phyloP scores from a whole-genome alignment of 2,329 filamentous ascomycete species.

The Endoconidiophora polonica region DNA sequence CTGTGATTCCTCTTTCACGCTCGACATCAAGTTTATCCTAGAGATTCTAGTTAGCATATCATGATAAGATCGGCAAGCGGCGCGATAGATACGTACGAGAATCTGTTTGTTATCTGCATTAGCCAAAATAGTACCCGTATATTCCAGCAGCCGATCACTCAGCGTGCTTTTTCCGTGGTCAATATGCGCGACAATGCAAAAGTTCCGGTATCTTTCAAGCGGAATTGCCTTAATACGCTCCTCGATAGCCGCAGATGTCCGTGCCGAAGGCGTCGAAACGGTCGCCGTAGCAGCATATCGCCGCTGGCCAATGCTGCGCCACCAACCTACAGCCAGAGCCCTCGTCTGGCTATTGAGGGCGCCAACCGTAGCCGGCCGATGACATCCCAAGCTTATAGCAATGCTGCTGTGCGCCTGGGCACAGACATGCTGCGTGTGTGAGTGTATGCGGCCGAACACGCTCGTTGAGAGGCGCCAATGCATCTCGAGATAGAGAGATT shows the following conservation, averaged over 20 bases:
- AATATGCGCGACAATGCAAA: conserved; percentile 97
- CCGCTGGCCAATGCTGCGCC: background rate
- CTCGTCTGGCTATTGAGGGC: background rate
- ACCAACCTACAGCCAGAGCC: conserved; percentile 1
- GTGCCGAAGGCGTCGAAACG: conserved; percentile 9
- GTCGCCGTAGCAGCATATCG: conserved; percentile 8
- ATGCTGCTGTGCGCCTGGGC: background rate
- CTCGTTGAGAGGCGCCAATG: conserved; percentile 11
- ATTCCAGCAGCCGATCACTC: conserved; percentile 77
- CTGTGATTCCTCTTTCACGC: conserved; percentile 87
- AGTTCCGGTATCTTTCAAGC: conserved; percentile 73
- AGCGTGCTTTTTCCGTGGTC: conserved; percentile 98
- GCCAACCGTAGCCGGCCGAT: no score
- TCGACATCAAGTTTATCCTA: conserved; percentile 90
- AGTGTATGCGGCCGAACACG: conserved; percentile 10
- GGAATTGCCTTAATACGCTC: conserved; percentile 56
- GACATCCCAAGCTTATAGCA: background rate
- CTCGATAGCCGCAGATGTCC: conserved; percentile 23
- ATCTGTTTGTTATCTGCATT: conserved; percentile 82
- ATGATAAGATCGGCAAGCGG: background rate
- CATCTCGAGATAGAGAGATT: background rate
- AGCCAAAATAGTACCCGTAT: conserved; percentile 80
- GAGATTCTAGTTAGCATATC: background rate
- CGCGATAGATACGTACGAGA: conserved; percentile 27
- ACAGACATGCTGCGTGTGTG: background rate